phyloP scores from a whole-genome alignment of 768 basidiomycete species.

The Termitomyces sp. region DNA sequence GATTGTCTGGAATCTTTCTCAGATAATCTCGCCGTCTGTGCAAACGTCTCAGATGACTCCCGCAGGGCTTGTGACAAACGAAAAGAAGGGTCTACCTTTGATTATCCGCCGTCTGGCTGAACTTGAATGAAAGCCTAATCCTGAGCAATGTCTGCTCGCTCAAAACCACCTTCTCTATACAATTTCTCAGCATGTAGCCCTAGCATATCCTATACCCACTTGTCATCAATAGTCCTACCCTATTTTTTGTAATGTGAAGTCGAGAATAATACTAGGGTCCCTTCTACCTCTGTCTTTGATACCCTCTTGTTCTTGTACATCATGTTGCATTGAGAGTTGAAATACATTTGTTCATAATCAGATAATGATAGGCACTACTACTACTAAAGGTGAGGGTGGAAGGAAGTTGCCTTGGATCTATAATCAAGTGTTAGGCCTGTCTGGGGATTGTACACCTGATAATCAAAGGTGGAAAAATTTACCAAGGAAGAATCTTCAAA shows the following conservation, averaged over 20 bases:
- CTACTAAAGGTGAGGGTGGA: too few species aligned
- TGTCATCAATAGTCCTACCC: neutral
- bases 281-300: neutral
- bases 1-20: conserved; percentile 42
- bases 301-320: too few species aligned
- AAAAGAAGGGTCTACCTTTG: conserved; percentile 33
- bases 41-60: conserved; percentile 9
- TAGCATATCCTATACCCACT: neutral
- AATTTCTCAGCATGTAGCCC: neutral
- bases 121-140: neutral
- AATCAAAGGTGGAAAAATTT: too few species aligned
- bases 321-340: too few species aligned
- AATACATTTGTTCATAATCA: too few species aligned
- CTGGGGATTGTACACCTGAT: too few species aligned
- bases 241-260: neutral
- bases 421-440: too few species aligned
- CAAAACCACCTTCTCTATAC: too few species aligned
- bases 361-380: too few species aligned
- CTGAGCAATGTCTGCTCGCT: too few species aligned
- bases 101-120: conserved; percentile 16
- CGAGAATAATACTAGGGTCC: neutral
- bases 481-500: too few species aligned
- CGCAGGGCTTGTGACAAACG: conserved; percentile 15
- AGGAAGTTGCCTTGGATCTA: too few species aligned
- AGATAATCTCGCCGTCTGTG: conserved; percentile 42